These are phyloP conservation scores for Gnomoniopsis sp. DNA, from an alignment of 2,329 filamentous ascomycete species.

Conservation along the genomic window DNA sequence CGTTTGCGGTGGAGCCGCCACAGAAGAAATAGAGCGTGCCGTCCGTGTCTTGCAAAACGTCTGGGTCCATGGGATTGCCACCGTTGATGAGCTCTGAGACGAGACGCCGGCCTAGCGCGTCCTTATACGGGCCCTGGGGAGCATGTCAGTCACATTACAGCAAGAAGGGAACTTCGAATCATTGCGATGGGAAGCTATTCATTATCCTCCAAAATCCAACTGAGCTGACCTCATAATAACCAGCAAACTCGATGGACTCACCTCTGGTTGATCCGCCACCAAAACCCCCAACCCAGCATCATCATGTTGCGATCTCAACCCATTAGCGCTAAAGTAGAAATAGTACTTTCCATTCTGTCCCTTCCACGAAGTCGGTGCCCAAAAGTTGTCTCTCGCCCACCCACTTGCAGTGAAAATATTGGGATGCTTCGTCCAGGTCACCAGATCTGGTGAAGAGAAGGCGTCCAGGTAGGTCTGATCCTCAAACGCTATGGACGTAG, in stretches of 20 bases:
- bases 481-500: constrained; percentile 39
- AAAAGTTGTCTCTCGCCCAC: constrained; percentile 43
- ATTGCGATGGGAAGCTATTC: no score
- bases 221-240: neutral
- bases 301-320: constrained; percentile 34
- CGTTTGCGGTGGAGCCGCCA: constrained; percentile 6
- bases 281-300: constrained; percentile 40
- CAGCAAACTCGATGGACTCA: neutral
- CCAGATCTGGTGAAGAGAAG: constrained; percentile 45
- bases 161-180: no score
- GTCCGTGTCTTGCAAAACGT: constrained; percentile 38
- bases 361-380: constrained; percentile 42
- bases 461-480: constrained; percentile 47
- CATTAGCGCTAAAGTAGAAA: constrained; percentile 48
- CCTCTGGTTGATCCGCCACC: constrained; percentile 29
- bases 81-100: constrained; percentile 40
- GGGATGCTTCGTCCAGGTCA: constrained; percentile 45
- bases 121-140: constrained; percentile 34
- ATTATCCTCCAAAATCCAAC: no score
- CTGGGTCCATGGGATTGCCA: constrained; percentile 44
- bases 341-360: constrained; percentile 41
- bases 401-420: constrained; percentile 37
- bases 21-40: constrained; percentile 31
- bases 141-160: neutral
- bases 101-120: constrained; percentile 36